Percentiles rank a stretch among this genome's conserved stretches.
phyloP scores from a whole-genome alignment of 768 basidiomycete species.

The Atractiella rhizophila region DNA sequence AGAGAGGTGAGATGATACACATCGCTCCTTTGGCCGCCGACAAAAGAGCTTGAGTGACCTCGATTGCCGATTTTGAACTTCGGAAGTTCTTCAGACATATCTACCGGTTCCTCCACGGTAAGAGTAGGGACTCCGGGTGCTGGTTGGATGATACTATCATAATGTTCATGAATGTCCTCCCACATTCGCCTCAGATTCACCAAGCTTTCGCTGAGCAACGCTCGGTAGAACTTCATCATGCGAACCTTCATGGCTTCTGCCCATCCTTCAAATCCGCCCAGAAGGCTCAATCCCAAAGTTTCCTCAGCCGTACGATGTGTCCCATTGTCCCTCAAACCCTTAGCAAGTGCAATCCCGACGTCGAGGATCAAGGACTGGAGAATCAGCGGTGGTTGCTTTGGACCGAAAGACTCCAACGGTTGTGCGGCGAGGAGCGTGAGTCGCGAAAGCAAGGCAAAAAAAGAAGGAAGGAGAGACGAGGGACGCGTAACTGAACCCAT shows the following conservation, averaged over 20 bases:
- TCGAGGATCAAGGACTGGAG: constrained; percentile 49
- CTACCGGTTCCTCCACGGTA: constrained; percentile 26
- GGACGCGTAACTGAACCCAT: too few species aligned
- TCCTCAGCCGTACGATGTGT: constrained; percentile 32
- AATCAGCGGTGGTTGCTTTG: constrained; percentile 43
- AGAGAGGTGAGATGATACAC: constrained; percentile 40
- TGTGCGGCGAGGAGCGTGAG: constrained; percentile 47
- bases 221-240: constrained; percentile 40
- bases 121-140: constrained; percentile 30
- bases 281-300: constrained; percentile 41
- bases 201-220: constrained; percentile 33
- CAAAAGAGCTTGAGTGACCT: constrained; percentile 28
- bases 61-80: constrained; percentile 6
- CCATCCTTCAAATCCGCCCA: constrained; percentile 54
- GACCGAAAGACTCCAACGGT: constrained; percentile 34
- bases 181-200: constrained; percentile 11
- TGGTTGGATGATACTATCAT: constrained; percentile 6
- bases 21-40: constrained; percentile 31
- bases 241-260: constrained; percentile 35
- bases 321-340: constrained; percentile 31
- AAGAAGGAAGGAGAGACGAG: constrained; percentile 10
- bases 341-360: constrained; percentile 40
- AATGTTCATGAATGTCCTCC: constrained; percentile 7
- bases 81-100: constrained; percentile 12
- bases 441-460: constrained; percentile 35